Base-by-base conservation (phyloP, 2,329 filamentous ascomycete genomes). In the Neodidymelliopsis sp. region DNA sequence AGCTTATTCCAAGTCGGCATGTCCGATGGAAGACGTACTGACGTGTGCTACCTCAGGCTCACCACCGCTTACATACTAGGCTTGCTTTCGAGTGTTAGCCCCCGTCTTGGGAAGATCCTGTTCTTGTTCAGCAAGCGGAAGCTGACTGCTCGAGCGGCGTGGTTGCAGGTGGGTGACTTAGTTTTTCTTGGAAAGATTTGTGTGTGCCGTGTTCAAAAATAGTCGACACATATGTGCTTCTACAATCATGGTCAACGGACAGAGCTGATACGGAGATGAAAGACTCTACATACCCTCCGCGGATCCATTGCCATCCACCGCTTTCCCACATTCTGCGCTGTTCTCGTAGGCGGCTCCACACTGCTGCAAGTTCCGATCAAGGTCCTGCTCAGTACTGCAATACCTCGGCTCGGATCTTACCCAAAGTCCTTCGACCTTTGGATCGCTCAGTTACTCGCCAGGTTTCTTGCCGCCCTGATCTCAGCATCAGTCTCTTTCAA, bases 271-370 rank as follows among this genome's bases (percentile, higher is more conserved):
- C 5, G 9, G 16, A 8, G 16, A 11, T 19, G 15, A 39, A 49
- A 60, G 59, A 20, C 56, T 16, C 20, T 37, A 27, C 31, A 30
- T 23, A 67, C 75, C 37, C 59, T 81, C 23, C 67, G 63, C 27
- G 64, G 67, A 51, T 69, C 76, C 19, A 58, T 78, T 25, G 74
- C 73, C 27, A 56, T 75, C 29, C 73, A 80, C 57, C 75, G 76
- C 38, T 82, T 83, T 54, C 78, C 81, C 24, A 71, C 79, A 3
- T 81, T 79, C 51, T 83, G 80, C 62, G 81, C 75, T 31, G 57
- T 76, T 18, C 67, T 83, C 12, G 72, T 82, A 13, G 81, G 77
- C 28, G 79, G 80, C 16, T 81, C 80, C 41, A 81, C 78, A 12
- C 46, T 79, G 38, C 62, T 82, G 15, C 67, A 73, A 38, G 33